Conservation (phyloP, 495 filamentous ascomycete genomes). For the Penicillium cosmopolitanum region DNA sequence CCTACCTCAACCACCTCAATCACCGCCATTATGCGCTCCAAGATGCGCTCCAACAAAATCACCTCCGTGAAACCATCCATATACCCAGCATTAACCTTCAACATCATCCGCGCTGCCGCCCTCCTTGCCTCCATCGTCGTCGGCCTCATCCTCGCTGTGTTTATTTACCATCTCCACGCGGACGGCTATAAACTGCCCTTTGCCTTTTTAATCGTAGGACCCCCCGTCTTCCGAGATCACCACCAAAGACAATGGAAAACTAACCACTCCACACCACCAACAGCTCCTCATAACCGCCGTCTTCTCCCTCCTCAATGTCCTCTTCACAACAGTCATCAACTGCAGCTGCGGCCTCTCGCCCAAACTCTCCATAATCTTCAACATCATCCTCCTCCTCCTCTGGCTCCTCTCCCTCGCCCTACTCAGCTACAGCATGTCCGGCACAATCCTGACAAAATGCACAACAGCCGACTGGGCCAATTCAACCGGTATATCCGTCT, state of each 20-base stretch:
- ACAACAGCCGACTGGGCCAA: constrained; percentile 57
- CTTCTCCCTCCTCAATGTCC: constrained; percentile 56
- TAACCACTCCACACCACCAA: constrained; percentile 11
- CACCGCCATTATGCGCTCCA: constrained; percentile 33
- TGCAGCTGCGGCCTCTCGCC: constrained; percentile 60
- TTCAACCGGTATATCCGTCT: constrained; percentile 61
- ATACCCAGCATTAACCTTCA: constrained; percentile 63
- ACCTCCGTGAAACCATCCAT: constrained; percentile 52
- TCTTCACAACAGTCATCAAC: constrained; percentile 59
- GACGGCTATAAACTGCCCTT: constrained; percentile 61
- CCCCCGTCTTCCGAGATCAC: constrained; percentile 4
- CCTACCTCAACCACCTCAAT: constrained; percentile 2
- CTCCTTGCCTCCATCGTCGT: constrained; percentile 61
- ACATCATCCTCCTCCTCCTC: constrained; percentile 53
- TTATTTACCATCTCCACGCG: constrained; percentile 60
- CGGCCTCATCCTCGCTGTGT: constrained; percentile 61
- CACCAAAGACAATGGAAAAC: constrained; percentile 10
- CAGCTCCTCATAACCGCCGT: constrained; percentile 61
- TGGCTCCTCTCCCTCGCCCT: constrained; percentile 63
- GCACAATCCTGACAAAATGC: constrained; percentile 62
- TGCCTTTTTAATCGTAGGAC: constrained; percentile 65
- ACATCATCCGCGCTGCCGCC: constrained; percentile 54
- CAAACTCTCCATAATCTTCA: constrained; percentile 55
- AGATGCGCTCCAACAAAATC: constrained; percentile 14
- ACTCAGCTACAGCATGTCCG: constrained; percentile 58